Evolutionary conservation across 1,284 basidiomycete genomes (phyloP).

Genomic region (Apiotrichum mycotoxinovorans): DNA sequence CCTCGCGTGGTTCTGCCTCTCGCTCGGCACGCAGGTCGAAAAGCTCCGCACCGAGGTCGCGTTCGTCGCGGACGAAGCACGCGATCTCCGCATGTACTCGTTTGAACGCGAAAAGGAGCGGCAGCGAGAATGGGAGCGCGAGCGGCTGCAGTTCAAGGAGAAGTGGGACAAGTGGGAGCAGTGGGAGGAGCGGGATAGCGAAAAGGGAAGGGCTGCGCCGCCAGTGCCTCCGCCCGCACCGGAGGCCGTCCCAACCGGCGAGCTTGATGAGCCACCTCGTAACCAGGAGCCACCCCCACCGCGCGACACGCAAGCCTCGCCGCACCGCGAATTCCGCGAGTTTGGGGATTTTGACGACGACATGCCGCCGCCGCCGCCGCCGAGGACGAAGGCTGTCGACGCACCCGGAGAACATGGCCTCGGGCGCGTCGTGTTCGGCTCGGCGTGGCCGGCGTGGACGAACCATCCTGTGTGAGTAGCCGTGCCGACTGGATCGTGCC

Average conservation of each 20-base stretch:
- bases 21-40: constrained; percentile 35
- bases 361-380: not conserved
- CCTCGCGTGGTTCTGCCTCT: constrained; percentile 35
- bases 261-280: too few relatives aligned
- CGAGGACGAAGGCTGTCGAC: not conserved
- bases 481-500: too few relatives aligned
- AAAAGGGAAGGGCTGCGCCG: too few relatives aligned
- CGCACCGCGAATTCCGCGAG: not conserved
- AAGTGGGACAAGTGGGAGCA: not conserved
- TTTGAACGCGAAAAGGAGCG: constrained; percentile 3
- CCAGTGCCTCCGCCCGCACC: too few relatives aligned
- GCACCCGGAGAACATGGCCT: not conserved
- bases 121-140: not conserved
- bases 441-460: constrained; percentile 5
- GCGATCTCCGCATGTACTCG: constrained; percentile 36
- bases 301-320: too few relatives aligned
- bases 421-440: constrained; percentile 3
- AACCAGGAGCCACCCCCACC: too few relatives aligned
- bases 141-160: not conserved
- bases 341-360: not conserved
- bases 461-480: constrained; percentile 14
- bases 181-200: too few relatives aligned
- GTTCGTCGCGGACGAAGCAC: constrained; percentile 37
- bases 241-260: too few relatives aligned
- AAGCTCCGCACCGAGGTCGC: constrained; percentile 35